Evolutionary conservation across 805 yeast genomes (phyloP), one percentile per base, ranked within the genome.

Genomic region (Tetrapisispora arboricola): DNA sequence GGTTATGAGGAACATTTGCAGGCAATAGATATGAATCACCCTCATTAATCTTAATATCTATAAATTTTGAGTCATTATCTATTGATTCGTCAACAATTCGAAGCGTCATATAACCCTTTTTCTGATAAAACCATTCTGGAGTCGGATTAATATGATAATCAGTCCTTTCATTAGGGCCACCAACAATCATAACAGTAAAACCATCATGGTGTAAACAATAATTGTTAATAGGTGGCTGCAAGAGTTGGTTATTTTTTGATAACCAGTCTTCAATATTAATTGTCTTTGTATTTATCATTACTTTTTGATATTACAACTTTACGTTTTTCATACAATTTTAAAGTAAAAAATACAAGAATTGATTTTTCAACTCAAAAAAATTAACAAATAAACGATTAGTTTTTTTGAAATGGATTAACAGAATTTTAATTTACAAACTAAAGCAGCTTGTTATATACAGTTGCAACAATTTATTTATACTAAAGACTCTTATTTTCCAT

Each of bases 91-190:
- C 86, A 2, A 87, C 95, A 1, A 88, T 94, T 46, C 76, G 78
- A 46, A 88, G 68, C 17, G 83, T 72, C 95, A 88, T 87, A 20
- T 70, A 67, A 2, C 96, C 96, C 60, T 84, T 84, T 58, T 81
- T 75, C 70, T 83, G 90, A 63, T 81, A 78, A 60, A 88, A 88
- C 75, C 86, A 88, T 55, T 88, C 96, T 0, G 96, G 96, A 0
- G 96, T 88, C 52, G 85, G 94, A 56, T 88, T 88, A 37, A 88
- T 75, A 55, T 88, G 96, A 58, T 85, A 88, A 58, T 88, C 96
- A 0, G 95, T 87, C 43, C 96, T 70, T 54, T 80, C 94, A 58
- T 88, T 88, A 3, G 96, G 96, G 0, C 96, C 96, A 13, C 96
- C 96, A 1, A 88, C 94, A 39, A 87, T 78, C 96, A 88, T 88